Evolutionary conservation across 2,329 filamentous ascomycete species (phyloP), one percentile per base, ranked within the genome.

Genomic region (Trichoderma gracile): DNA sequence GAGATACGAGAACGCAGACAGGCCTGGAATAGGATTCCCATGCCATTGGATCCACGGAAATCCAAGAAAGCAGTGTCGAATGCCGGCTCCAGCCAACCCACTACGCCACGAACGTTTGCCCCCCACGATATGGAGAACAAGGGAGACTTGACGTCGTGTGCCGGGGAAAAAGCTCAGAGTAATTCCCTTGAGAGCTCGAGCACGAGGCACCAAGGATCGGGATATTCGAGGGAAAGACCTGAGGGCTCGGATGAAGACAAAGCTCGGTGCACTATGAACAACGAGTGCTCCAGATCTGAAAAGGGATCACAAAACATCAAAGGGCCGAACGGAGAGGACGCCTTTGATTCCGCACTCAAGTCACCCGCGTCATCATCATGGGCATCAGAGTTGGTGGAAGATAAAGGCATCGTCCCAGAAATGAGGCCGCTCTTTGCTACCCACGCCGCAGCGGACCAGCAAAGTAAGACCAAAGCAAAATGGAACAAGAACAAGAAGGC

Each of bases 11-110:
- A 68, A 45, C 72, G 75, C 63, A 72, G 68, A 65, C 68, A 71
- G 69, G 70, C 69, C 58, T 76, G 73, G 74, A 69, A 74, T 70
- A 75, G 70, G 63, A 77, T 77, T 67, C 66, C 72, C 45, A 72
- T 76, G 73, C 75, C 76, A 50, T 65, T 75, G 61, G 67, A 70
- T 63, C 72, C 67, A 56, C 69, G 59, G 45, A 65, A 61, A 47
- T 65, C 56, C 65, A 64, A 60, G 38, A 69, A 61, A 63, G 42
- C 56, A 62, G 56, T 42, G 52, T 23, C 45, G 14, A 17, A 46
- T 25, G 27, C 21, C 40, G 40, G 14, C 17, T 23, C 56, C 49
- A 33, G 45, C 46, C 38, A 58, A 38, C n/a, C 33, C 17, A 27
- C 21, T 3, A 50, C 25, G n/a, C 15, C 15, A 27, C 38, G 50